Base-by-base conservation (phyloP, 2,329 filamentous ascomycete genomes). In the Simplicillium aogashimaense region DNA sequence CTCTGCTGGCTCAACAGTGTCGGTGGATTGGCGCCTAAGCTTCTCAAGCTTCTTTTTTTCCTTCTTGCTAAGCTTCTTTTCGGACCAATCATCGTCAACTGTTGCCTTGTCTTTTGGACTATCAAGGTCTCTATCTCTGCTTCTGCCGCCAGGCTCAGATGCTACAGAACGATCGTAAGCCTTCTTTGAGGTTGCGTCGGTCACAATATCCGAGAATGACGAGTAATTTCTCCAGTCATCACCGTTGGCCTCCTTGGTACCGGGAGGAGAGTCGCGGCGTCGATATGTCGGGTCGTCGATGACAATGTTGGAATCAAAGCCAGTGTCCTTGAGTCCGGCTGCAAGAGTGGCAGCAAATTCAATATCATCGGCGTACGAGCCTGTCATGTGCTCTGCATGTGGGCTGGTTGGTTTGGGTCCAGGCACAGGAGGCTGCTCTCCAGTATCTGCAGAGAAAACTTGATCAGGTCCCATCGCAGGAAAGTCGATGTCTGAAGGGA, bases 251-350 rank as follows among this genome's bases (percentile, higher is more conserved):
- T 74, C 71, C 47, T 76, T 71, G 4, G 76, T 73, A 4, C 73
- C 72, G 4, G 78, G 77, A 7, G 80, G 77, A 1, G 79, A 82
- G 39, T 76, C 72, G 20, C 81, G 76, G 38, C 68, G 70, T 47
- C 75, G 75, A 51, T 79, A 86, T 2, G 58, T 64, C 0, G 76
- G 74, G 49, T 86, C 71, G 35, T 84, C 67, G 29, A 83, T 80
- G 35, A 86, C 77, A 42, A 86, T 76, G 32, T 82, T 72, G 4
- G 80, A 76, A 50, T 85, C 73, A 46, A 87, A 86, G 0, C 83
- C 83, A 35, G 78, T 74, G n/a, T 78, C 72, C 52, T 80, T 64
- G 37, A 85, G 66, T 2, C 78, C 81, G 36, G 81, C 83, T 42
- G 81, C 81, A 36, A 86, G 60, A 3, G 74, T 77, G 20, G 82